phyloP scores from a whole-genome alignment of 2,329 filamentous ascomycete species.

The Metarhizium sp. region DNA sequence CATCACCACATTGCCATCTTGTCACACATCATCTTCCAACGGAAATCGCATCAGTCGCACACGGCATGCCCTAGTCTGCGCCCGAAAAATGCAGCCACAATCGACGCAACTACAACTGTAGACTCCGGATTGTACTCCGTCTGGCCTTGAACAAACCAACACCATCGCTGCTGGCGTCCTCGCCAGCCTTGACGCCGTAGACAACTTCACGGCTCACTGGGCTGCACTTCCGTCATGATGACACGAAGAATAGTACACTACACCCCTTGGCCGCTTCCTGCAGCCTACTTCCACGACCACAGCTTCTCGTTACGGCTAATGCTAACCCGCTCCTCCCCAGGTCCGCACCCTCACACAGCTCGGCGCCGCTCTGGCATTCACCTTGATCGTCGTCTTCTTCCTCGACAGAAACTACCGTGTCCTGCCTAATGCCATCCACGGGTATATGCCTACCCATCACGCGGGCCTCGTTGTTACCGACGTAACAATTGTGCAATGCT shows the following conservation, averaged over 20 bases:
- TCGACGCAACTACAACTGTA: not conserved
- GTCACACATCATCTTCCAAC: not conserved
- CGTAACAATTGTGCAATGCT: constrained; percentile 69
- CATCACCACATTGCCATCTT: not conserved
- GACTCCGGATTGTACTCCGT: not conserved
- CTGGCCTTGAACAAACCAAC: not conserved
- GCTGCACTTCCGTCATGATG: constrained; percentile 14
- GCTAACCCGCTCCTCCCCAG: constrained; percentile 21
- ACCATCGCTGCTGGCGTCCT: not conserved
- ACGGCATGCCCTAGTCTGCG: not conserved
- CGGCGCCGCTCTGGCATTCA: constrained; percentile 52
- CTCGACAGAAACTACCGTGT: constrained; percentile 85
- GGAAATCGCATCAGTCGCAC: not conserved
- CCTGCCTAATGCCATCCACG: constrained; percentile 76
- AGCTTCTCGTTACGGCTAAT: not conserved
- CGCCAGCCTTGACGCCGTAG: not conserved
- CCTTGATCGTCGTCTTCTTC: constrained; percentile 65
- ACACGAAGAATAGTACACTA: constrained; percentile 27
- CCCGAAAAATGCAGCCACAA: not conserved
- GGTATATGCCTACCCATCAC: constrained; percentile 77
- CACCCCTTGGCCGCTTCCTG: not conserved
- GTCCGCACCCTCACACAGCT: constrained; percentile 69
- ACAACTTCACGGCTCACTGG: not conserved
- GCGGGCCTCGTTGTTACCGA: constrained; percentile 80
- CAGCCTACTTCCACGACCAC: not conserved